Conservation (phyloP, 768 basidiomycete species). For the Grammothele lineata region DNA sequence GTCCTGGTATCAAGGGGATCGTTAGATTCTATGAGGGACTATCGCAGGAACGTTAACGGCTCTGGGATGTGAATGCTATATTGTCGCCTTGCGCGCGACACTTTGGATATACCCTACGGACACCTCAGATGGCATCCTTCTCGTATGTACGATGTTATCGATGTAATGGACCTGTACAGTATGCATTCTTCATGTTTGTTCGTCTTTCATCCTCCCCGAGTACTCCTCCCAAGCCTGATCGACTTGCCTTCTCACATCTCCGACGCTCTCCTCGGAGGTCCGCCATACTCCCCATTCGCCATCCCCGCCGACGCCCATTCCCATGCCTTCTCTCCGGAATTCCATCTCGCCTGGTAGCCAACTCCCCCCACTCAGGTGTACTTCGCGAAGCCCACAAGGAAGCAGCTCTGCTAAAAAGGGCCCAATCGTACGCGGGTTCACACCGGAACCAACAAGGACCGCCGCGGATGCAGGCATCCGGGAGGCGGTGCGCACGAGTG, state of each 20-base stretch:
- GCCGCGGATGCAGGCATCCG: slow-evolving; percentile 28
- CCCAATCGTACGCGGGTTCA: slow-evolving; percentile 54
- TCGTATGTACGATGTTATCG: neutral
- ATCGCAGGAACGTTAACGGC: slow-evolving; percentile 14
- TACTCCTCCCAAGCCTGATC: slow-evolving; percentile 30
- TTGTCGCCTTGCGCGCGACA: no score
- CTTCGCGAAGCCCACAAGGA: slow-evolving; percentile 56
- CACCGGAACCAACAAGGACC: slow-evolving; percentile 75
- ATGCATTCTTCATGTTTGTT: neutral
- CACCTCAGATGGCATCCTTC: no score
- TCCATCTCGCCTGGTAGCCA: slow-evolving; percentile 56
- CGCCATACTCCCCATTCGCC: slow-evolving; percentile 69
- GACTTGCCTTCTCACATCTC: slow-evolving; percentile 45
- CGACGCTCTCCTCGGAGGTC: slow-evolving; percentile 49
- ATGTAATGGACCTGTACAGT: neutral
- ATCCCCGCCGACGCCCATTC: slow-evolving; percentile 55
- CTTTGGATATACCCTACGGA: no score
- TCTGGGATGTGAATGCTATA: no score
- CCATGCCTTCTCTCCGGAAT: slow-evolving; percentile 54
- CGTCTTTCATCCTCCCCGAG: neutral
- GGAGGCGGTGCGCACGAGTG: slow-evolving; percentile 15
- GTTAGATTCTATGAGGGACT: slow-evolving; percentile 56
- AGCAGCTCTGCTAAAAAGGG: slow-evolving; percentile 46
- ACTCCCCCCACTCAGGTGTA: slow-evolving; percentile 71
- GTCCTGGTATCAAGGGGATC: slow-evolving; percentile 57